Percentiles rank a stretch among this genome's conserved stretches.
Evolutionary conservation across 192 early-diverging fungal species (phyloP).

Genomic region (Diversispora eburnea): DNA sequence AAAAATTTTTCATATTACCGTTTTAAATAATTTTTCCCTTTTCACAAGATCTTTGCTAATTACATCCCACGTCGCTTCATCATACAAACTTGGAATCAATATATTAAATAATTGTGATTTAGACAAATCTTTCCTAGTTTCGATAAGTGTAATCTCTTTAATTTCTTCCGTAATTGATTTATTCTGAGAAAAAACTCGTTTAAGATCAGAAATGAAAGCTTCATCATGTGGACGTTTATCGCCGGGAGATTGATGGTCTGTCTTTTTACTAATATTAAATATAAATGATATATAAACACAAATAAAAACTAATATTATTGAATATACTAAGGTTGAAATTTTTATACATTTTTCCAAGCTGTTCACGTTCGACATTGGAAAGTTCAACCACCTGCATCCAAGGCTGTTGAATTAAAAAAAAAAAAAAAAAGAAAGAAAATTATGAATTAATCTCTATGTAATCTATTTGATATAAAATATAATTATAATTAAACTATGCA

Average conservation of each 20-base stretch:
- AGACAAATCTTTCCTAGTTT: slow-evolving; percentile 77
- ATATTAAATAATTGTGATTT: slow-evolving; percentile 75
- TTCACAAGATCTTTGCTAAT: slow-evolving; percentile 37
- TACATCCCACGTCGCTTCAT: slow-evolving; percentile 43
- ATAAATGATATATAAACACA: background rate
- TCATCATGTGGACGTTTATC: slow-evolving; percentile 40
- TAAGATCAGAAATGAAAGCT: slow-evolving; percentile 50
- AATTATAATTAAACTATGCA: background rate
- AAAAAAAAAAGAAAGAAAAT: background rate
- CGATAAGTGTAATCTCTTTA: slow-evolving; percentile 79
- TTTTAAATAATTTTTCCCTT: slow-evolving; percentile 45
- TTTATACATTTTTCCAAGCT: slow-evolving; percentile 33
- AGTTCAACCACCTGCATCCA: slow-evolving; percentile 63
- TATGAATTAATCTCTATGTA: background rate
- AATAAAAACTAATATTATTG: background rate
- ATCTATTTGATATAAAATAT: background rate
- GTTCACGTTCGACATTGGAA: slow-evolving; percentile 56
- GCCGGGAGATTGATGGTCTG: slow-evolving; percentile 6
- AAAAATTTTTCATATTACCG: slow-evolving; percentile 20
- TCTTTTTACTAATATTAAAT: slow-evolving; percentile 23
- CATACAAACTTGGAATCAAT: slow-evolving; percentile 58
- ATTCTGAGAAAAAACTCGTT: slow-evolving; percentile 46
- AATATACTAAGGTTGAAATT: background rate
- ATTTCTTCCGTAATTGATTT: slow-evolving; percentile 54
- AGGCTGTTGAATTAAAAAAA: slow-evolving; percentile 45